Evolutionary conservation across 2,329 filamentous ascomycete species (phyloP).

Genomic region (Clathrospora elynae): DNA sequence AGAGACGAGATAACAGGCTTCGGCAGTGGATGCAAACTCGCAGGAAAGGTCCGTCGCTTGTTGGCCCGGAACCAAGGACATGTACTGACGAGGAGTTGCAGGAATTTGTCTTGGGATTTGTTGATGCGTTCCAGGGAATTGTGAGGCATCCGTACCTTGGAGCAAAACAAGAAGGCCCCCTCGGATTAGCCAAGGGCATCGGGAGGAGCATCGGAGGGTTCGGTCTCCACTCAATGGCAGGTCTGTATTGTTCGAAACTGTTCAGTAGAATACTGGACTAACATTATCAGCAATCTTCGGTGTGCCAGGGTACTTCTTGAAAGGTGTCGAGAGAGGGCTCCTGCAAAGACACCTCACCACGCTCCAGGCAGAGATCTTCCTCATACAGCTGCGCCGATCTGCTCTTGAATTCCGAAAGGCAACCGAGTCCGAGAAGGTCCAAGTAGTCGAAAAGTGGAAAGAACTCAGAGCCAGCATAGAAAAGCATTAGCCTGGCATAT

Average conservation of each 20-base stretch:
- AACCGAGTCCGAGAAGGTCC: neutral
- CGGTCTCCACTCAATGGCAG: neutral
- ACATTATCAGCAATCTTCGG: slow-evolving; percentile 14
- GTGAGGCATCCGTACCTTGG: slow-evolving; percentile 74
- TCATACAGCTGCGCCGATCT: slow-evolving; percentile 17
- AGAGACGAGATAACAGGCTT: slow-evolving; percentile 62
- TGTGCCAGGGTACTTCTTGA: slow-evolving; percentile 19
- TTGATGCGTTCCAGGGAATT: slow-evolving; percentile 75
- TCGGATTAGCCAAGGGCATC: slow-evolving; percentile 58
- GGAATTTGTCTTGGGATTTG: slow-evolving; percentile 74
- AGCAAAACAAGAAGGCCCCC: slow-evolving; percentile 63
- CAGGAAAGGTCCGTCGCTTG: slow-evolving; percentile 57
- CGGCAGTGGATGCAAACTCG: slow-evolving; percentile 72
- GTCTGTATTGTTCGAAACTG: neutral
- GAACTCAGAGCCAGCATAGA: no score
- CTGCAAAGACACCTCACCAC: slow-evolving; percentile 13
- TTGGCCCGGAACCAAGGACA: neutral
- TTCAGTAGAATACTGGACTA: neutral
- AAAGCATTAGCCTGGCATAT: no score
- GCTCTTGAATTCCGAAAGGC: neutral
- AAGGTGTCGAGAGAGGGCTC: slow-evolving; percentile 15
- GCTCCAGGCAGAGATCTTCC: slow-evolving; percentile 18
- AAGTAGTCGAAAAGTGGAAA: neutral
- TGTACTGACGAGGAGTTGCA: neutral
- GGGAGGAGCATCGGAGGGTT: slow-evolving; percentile 31